Evolutionary conservation across 2,329 filamentous ascomycete species (phyloP).

Genomic region (Hymenoscyphus repandus): DNA sequence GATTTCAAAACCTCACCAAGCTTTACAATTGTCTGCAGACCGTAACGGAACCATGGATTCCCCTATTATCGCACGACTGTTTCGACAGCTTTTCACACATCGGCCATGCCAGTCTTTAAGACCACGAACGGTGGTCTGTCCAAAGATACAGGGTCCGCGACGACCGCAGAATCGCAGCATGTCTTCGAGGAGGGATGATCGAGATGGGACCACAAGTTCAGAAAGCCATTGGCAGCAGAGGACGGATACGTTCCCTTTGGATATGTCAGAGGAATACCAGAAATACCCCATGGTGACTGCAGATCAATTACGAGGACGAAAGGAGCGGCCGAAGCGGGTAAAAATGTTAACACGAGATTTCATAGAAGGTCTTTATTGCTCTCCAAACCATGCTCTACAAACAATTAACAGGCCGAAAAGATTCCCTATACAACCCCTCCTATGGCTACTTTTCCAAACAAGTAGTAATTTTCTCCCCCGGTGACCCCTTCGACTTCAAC

Average conservation of each 20-base stretch:
- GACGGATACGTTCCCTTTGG: constrained; percentile 65
- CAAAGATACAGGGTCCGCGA: constrained; percentile 34
- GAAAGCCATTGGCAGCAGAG: constrained; percentile 85
- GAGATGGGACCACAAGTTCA: constrained; percentile 32
- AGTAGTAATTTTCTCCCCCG: constrained; percentile 90
- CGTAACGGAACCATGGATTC: constrained; percentile 63
- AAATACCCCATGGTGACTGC: constrained; percentile 81
- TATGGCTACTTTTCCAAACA: constrained; percentile 98
- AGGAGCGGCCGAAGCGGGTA: constrained; percentile 74
- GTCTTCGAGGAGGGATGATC: constrained; percentile 18
- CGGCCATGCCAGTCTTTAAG: constrained; percentile 55
- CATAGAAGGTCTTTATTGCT: constrained; percentile 66
- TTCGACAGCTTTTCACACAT: constrained; percentile 79
- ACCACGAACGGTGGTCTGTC: constrained; percentile 31
- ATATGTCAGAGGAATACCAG: constrained; percentile 75
- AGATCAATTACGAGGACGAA: constrained; percentile 66
- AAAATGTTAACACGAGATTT: constrained; percentile 99
- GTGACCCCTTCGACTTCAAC: constrained; percentile 85
- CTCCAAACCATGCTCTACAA: background rate
- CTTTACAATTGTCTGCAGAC: background rate
- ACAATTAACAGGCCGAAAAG: constrained; percentile 39
- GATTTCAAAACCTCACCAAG: constrained; percentile 13
- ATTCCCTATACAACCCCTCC: constrained; percentile 88
- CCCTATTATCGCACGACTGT: constrained; percentile 69
- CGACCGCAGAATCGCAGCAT: constrained; percentile 33